Evolutionary conservation across 768 basidiomycete species (phyloP).

Genomic region (Hypholoma sublateritium): DNA sequence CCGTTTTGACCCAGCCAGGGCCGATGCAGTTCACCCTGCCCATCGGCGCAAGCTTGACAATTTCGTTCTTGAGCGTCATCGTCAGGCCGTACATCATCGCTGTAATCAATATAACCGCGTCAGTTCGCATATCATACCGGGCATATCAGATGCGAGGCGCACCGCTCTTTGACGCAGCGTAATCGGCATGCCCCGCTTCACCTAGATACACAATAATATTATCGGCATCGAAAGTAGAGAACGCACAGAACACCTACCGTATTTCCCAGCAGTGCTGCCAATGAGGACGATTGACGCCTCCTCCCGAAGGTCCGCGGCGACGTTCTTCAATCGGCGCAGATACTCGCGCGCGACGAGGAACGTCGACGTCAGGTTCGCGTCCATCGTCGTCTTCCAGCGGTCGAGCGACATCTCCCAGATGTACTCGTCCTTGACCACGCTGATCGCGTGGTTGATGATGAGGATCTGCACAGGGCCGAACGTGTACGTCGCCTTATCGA

Average conservation of each 20-base stretch:
- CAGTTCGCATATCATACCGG: not conserved
- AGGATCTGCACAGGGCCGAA: constrained; percentile 56
- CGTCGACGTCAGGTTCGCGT: constrained; percentile 62
- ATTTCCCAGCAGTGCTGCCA: constrained; percentile 73
- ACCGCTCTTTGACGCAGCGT: constrained; percentile 71
- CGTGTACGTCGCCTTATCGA: constrained; percentile 37
- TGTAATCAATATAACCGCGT: constrained; percentile 16
- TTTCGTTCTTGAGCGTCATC: constrained; percentile 74
- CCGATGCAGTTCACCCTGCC: constrained; percentile 72
- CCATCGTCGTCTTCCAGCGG: constrained; percentile 63
- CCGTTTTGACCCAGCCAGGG: constrained; percentile 68
- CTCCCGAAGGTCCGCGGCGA: constrained; percentile 41
- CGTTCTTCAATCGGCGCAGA: constrained; percentile 43
- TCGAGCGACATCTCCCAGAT: constrained; percentile 58
- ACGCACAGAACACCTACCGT: constrained; percentile 36
- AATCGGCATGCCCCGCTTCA: constrained; percentile 67
- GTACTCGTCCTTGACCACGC: constrained; percentile 42
- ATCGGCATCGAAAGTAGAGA: not conserved
- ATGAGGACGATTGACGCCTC: constrained; percentile 64
- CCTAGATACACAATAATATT: constrained; percentile 19
- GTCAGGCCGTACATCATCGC: constrained; percentile 75
- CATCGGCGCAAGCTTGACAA: constrained; percentile 69
- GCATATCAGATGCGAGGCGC: constrained; percentile 11
- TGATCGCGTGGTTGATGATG: constrained; percentile 64
- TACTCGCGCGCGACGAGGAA: constrained; percentile 71